phyloP scores from a whole-genome alignment of 192 early-diverging fungal species.

The Coemansia sp. region DNA sequence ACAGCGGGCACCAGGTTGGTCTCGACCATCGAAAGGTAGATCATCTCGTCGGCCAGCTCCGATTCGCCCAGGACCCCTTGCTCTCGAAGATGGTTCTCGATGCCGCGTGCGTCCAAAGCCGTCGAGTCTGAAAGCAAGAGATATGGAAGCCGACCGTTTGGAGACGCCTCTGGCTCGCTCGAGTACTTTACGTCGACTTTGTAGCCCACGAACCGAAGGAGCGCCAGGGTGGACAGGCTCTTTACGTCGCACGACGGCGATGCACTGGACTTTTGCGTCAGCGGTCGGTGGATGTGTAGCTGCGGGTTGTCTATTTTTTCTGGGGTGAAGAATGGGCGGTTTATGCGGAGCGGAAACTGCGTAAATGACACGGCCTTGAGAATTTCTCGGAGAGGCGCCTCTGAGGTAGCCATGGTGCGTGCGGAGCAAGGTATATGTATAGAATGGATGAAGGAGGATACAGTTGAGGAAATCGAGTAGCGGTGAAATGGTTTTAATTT shows the following conservation, averaged over 20 bases:
- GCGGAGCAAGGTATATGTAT: neutral
- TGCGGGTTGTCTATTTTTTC: conserved; percentile 16
- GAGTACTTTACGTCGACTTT: conserved; percentile 29
- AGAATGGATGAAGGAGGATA: neutral
- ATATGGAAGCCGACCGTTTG: conserved; percentile 35
- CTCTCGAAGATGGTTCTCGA: conserved; percentile 14
- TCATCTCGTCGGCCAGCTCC: conserved; percentile 13
- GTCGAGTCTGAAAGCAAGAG: conserved; percentile 30
- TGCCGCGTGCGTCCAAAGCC: conserved; percentile 10
- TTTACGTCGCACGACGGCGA: conserved; percentile 30
- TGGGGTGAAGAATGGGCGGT: conserved; percentile 28
- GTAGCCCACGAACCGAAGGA: conserved; percentile 35
- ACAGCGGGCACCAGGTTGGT: conserved; percentile 24
- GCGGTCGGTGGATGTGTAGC: conserved; percentile 23
- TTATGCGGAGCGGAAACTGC: conserved; percentile 29
- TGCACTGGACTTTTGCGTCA: neutral
- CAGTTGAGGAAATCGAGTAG: too few species aligned
- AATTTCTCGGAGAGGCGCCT: conserved; percentile 47
- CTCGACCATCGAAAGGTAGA: conserved; percentile 25
- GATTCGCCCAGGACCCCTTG: neutral
- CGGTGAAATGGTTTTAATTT: too few species aligned
- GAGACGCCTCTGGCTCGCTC: conserved; percentile 33
- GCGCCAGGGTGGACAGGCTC: conserved; percentile 21
- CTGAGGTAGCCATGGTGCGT: conserved; percentile 38
- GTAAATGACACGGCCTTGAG: conserved; percentile 49